Conservation (phyloP, 2,329 filamentous ascomycete genomes). For the Botrytis medusae region DNA sequence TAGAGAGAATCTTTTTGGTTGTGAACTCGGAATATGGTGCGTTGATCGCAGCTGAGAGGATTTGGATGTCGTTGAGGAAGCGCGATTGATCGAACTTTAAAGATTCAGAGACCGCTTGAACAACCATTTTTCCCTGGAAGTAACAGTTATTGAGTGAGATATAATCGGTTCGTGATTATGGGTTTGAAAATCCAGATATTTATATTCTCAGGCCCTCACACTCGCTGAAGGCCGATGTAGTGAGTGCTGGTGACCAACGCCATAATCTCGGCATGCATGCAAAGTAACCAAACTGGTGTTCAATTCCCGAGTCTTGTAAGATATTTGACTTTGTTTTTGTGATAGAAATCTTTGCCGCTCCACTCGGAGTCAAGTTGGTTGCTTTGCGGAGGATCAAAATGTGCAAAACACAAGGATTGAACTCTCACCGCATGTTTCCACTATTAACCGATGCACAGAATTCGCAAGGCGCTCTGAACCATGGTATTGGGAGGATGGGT, state of each 20-base stretch:
- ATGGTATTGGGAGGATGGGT: not conserved
- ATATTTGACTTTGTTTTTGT: no score
- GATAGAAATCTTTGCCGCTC: not conserved
- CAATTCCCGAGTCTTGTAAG: not conserved
- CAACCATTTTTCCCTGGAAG: not conserved
- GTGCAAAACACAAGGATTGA: conserved; percentile 2
- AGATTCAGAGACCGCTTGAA: not conserved
- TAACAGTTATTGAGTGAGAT: not conserved
- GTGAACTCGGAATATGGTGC: conserved; percentile 6
- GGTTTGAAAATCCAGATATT: not conserved
- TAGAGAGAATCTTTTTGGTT: not conserved
- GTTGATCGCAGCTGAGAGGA: conserved; percentile 1
- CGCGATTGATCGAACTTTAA: not conserved
- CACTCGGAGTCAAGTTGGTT: not conserved
- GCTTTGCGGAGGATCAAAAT: not conserved
- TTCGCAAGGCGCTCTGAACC: not conserved
- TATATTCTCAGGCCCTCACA: not conserved
- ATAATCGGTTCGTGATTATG: no score
- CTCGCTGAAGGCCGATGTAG: not conserved
- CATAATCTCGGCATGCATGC: not conserved
- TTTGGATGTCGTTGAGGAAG: not conserved
- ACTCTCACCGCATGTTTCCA: not conserved
- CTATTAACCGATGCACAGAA: not conserved
- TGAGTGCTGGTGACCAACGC: no score
- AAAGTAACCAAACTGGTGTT: not conserved